Evolutionary conservation across 2,329 filamentous ascomycete genomes (phyloP).

Genomic region (Alternaria tenuissima): DNA sequence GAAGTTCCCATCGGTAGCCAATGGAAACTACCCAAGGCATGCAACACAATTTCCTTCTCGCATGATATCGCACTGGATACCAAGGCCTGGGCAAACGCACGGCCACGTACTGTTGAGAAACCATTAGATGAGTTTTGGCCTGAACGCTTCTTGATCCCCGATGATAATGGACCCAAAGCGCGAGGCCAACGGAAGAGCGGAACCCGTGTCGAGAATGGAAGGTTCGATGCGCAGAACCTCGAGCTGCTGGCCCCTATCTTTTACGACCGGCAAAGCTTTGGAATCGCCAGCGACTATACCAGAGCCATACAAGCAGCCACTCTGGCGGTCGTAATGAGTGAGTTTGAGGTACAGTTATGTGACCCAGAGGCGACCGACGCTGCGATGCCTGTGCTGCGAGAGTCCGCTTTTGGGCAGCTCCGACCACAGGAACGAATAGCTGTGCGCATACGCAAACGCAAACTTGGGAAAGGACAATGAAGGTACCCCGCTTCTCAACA

Average conservation of each 20-base stretch:
- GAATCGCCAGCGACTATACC: slow-evolving; percentile 25
- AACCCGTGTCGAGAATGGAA: slow-evolving; percentile 6
- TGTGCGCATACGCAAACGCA: slow-evolving; percentile 39
- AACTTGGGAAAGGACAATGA: neutral
- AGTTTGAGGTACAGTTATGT: slow-evolving; percentile 40
- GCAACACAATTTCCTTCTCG: slow-evolving; percentile 29
- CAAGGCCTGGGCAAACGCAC: slow-evolving; percentile 31
- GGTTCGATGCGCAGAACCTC: slow-evolving; percentile 29
- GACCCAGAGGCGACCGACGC: slow-evolving; percentile 30
- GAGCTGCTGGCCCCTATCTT: slow-evolving; percentile 19
- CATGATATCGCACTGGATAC: slow-evolving; percentile 37
- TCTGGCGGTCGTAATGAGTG: slow-evolving; percentile 31
- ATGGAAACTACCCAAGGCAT: slow-evolving; percentile 31
- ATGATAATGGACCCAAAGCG: slow-evolving; percentile 4
- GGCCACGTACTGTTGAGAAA: slow-evolving; percentile 22
- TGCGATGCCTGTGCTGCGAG: slow-evolving; percentile 24
- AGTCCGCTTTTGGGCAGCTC: slow-evolving; percentile 31
- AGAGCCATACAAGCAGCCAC: slow-evolving; percentile 33
- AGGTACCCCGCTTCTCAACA: neutral
- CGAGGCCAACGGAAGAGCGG: slow-evolving; percentile 3
- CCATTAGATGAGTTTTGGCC: slow-evolving; percentile 41
- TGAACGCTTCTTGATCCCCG: slow-evolving; percentile 33
- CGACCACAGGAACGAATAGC: slow-evolving; percentile 30
- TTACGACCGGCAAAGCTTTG: slow-evolving; percentile 9
- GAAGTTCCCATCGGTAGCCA: slow-evolving; percentile 31